Percentiles rank a stretch among this genome's conserved stretches.
phyloP scores from a whole-genome alignment of 495 filamentous ascomycete genomes.

The Bacidia rubella region DNA sequence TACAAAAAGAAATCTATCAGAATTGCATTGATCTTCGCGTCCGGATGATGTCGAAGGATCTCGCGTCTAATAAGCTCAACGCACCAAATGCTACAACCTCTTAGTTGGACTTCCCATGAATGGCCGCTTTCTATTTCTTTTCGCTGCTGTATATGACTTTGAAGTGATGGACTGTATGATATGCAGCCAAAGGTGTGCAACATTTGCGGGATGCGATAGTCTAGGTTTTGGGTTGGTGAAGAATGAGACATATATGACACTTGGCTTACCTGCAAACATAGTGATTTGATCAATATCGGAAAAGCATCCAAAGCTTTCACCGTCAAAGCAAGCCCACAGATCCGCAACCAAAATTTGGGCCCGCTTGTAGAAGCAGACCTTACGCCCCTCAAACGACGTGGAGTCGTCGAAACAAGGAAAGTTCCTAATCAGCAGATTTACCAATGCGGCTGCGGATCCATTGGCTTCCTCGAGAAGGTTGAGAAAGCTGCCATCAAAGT shows the following conservation, averaged over 20 bases:
- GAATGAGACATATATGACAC: not conserved
- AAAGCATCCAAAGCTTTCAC: constrained; percentile 67
- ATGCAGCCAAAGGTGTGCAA: constrained; percentile 73
- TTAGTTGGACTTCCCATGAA: constrained; percentile 75
- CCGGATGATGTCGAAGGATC: constrained; percentile 60
- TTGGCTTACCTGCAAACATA: constrained; percentile 60
- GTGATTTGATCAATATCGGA: constrained; percentile 87
- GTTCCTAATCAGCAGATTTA: constrained; percentile 64
- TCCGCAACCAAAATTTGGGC: constrained; percentile 95
- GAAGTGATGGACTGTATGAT: constrained; percentile 65
- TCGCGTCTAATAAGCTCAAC: constrained; percentile 81
- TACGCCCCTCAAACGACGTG: constrained; percentile 52
- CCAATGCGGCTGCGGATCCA: constrained; percentile 66
- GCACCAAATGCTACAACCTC: constrained; percentile 86
- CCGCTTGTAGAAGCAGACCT: constrained; percentile 75
- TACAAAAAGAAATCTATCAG: constrained; percentile 95
- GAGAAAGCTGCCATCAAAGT: constrained; percentile 61
- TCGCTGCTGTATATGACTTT: constrained; percentile 47
- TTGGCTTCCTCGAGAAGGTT: constrained; percentile 65
- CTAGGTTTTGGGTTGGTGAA: constrained; percentile 19
- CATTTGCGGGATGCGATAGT: constrained; percentile 94
- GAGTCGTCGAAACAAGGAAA: constrained; percentile 85
- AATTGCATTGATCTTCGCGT: constrained; percentile 65
- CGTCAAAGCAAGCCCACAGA: constrained; percentile 87
- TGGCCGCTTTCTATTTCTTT: constrained; percentile 56